Base-by-base conservation (phyloP, 2,329 filamentous ascomycete species). In the Massarina eburnea region DNA sequence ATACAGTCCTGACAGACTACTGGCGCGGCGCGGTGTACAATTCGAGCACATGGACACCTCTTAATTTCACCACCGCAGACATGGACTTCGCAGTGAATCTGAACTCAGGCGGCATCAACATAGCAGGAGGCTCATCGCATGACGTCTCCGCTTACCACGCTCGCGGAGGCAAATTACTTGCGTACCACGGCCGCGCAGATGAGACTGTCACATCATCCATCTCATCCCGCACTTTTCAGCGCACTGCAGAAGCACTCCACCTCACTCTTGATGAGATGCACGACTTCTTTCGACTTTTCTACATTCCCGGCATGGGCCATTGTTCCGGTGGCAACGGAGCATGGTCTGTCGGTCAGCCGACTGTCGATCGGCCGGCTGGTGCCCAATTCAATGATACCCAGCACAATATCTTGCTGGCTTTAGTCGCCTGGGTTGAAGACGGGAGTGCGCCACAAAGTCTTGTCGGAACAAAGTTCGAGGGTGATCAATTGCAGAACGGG, bases 171-270 rank as follows among this genome's bases (percentile, higher is more conserved):
- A 56, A 56, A 34, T 22, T 56, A 8, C 35, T 56, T 8, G 45
- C 19, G 17, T 56, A 39, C 15, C 53, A 56, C 33, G 53, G 53
- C 10, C 38, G 37, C 1, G 36, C 39, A 29, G 53, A 56, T 42
- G 24, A 67, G 15, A 63, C 73, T 46, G 75, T 79, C 48, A 69
- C 70, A 2, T 22, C 55, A 22, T 71, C 67, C 0, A 71, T 62
- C 71, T 76, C 29, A 76, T 74, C 7, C 70, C 76, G 32, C 76
- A 76, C 59, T 81, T 74, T 76, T 75, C 57, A 64, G 67, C 66
- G 71, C 22, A 71, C 77, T 1, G 44, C 59, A 7, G 46, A 46
- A 20, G 33, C 44, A 14, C 38, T 48, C 3, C 36, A 48, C 10
- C 49, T 64, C 0, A 41, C 56, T 1, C 29, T 52, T 1, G 39